phyloP scores from a whole-genome alignment of 73 alveolate species.

The Loxodes magnus region DNA sequence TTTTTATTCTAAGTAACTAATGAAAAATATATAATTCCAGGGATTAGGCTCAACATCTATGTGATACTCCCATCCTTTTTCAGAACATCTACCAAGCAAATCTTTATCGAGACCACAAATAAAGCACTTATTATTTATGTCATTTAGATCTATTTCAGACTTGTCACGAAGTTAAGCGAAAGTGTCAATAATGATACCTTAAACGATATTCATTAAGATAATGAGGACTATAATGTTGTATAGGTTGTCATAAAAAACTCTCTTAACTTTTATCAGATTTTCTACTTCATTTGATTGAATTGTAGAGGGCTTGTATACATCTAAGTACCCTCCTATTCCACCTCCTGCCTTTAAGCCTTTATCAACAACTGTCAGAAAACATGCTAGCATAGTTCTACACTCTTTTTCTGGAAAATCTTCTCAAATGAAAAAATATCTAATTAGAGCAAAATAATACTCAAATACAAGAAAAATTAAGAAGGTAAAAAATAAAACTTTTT shows the following conservation, averaged over 20 bases:
- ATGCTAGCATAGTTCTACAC: slow-evolving; percentile 12
- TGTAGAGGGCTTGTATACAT: slow-evolving; percentile 1
- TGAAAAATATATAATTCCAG: slow-evolving; percentile 16
- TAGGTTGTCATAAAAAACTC: slow-evolving; percentile 22
- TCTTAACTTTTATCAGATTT: slow-evolving; percentile 15
- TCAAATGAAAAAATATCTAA: not conserved
- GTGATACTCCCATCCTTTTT: slow-evolving; percentile 25
- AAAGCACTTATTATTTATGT: slow-evolving; percentile 23
- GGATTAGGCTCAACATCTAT: slow-evolving; percentile 20
- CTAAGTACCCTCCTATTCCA: slow-evolving; percentile 17
- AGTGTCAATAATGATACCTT: slow-evolving; percentile 21
- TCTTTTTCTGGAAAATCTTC: not conserved
- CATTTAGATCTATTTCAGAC: not conserved
- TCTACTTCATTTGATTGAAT: slow-evolving; percentile 10
- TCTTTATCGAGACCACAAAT: slow-evolving; percentile 34
- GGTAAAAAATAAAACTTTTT: slow-evolving; percentile 8
- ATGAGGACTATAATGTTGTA: not conserved
- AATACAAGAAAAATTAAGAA: no score
- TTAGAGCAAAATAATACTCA: slow-evolving; percentile 13
- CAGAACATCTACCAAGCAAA: slow-evolving; percentile 33
- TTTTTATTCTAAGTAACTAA: slow-evolving; percentile 13
- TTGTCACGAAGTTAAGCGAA: slow-evolving; percentile 16
- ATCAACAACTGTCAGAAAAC: slow-evolving; percentile 23
- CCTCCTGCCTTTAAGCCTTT: slow-evolving; percentile 28
- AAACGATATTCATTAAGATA: slow-evolving; percentile 5